A percentile compares a stretch with the other conserved stretches of the same genome.
Evolutionary conservation across 192 early-diverging fungal genomes (phyloP).

Genomic region (Nowakowskiella sp.): DNA sequence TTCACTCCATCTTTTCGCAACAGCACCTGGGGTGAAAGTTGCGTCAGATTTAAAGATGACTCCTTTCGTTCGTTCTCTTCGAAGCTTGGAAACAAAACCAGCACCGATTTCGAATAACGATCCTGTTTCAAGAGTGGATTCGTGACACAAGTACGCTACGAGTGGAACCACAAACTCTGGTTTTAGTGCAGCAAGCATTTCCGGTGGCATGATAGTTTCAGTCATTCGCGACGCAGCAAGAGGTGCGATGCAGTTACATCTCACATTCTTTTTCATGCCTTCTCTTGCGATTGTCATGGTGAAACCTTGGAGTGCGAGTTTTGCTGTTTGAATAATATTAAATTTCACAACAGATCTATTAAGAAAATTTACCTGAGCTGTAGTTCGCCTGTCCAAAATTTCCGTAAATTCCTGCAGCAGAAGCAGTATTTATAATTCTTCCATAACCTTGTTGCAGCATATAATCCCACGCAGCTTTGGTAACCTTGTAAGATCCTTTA

Average conservation of each 20-base stretch:
- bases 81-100: conserved; percentile 87
- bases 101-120: conserved; percentile 93
- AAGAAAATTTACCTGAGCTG: conserved; percentile 47
- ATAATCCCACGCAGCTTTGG: conserved; percentile 93
- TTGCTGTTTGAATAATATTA: conserved; percentile 45
- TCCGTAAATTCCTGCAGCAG: conserved; percentile 97
- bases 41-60: conserved; percentile 85
- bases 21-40: conserved; percentile 74
- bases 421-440: conserved; percentile 84
- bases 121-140: conserved; percentile 66
- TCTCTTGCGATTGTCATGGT: conserved; percentile 86
- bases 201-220: conserved; percentile 88
- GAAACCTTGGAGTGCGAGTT: conserved; percentile 88
- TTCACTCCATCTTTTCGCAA: conserved; percentile 66
- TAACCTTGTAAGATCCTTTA: conserved; percentile 87
- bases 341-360: neutral
- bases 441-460: conserved; percentile 96
- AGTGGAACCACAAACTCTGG: conserved; percentile 94
- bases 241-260: conserved; percentile 90
- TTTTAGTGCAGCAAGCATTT: conserved; percentile 91
- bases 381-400: conserved; percentile 97
- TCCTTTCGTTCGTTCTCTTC: conserved; percentile 84
- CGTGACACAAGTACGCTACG: conserved; percentile 84
- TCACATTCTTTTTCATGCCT: conserved; percentile 91
- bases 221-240: conserved; percentile 93